Evolutionary conservation across 2,329 filamentous ascomycete genomes (phyloP).

Genomic region (Talaromyces verruculosus): DNA sequence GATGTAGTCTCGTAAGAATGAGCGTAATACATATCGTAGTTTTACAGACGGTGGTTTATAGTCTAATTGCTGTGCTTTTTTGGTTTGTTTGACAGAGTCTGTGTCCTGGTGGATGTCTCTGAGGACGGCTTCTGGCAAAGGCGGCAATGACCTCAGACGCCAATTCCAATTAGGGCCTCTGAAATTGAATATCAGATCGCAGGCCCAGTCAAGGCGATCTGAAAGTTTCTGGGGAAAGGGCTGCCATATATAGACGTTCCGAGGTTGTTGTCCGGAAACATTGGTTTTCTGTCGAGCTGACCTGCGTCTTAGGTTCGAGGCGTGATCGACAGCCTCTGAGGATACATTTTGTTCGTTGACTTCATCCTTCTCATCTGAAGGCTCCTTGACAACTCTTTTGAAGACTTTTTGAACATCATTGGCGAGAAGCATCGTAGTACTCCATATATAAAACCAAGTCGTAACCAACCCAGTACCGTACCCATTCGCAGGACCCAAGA

Average conservation of each 20-base stretch:
- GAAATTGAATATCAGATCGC: constrained; percentile 59
- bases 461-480: constrained; percentile 57
- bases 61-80: constrained; percentile 22
- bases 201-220: constrained; percentile 59
- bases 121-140: constrained; percentile 33
- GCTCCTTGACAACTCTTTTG: constrained; percentile 52
- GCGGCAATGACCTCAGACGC: constrained; percentile 50
- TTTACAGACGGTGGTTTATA: constrained; percentile 47
- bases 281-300: background rate
- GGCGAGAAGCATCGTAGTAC: constrained; percentile 53
- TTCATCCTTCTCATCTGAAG: background rate
- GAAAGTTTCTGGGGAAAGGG: constrained; percentile 51
- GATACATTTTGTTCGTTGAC: background rate
- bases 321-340: background rate
- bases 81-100: constrained; percentile 6
- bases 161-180: constrained; percentile 63
- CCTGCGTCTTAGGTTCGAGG: background rate
- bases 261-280: background rate
- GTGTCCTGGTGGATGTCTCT: constrained; percentile 25
- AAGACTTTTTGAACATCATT: constrained; percentile 59
- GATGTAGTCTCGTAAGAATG: constrained; percentile 61
- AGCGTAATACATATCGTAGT: constrained; percentile 47
- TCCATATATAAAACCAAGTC: constrained; percentile 57
- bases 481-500: constrained; percentile 52
- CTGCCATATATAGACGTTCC: constrained; percentile 53